These are phyloP conservation scores for Cordyceps cateniannulata DNA, from an alignment of 2,329 filamentous ascomycete genomes.

Conservation along the genomic window DNA sequence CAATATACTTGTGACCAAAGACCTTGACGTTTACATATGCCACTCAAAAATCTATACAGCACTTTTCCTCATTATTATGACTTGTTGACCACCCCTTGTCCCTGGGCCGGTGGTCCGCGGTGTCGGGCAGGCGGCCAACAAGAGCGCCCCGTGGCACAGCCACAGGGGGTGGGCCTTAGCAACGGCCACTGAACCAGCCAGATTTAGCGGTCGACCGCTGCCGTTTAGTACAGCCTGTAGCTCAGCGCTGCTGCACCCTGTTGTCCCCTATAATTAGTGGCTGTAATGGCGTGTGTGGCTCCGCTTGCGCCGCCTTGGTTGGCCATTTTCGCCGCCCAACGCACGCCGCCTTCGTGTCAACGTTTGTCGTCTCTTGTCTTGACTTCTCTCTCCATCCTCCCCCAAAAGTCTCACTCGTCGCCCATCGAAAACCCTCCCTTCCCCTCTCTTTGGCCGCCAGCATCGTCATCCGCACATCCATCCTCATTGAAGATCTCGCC, in stretches of 20 bases:
- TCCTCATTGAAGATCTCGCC: not conserved
- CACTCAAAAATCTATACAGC: not conserved
- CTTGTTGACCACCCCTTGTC: not conserved
- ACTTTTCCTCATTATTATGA: not conserved
- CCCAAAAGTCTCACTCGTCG: not conserved
- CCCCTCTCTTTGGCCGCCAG: not conserved
- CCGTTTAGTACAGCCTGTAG: not conserved
- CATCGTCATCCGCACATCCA: constrained; percentile 6
- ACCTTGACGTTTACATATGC: too few species aligned
- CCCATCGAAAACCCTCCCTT: not conserved
- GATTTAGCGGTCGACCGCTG: not conserved
- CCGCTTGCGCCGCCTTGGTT: constrained; percentile 3
- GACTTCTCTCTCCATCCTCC: not conserved
- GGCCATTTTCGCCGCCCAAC: constrained; percentile 8
- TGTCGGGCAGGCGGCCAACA: not conserved
- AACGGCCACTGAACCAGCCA: not conserved
- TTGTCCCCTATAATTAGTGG: not conserved
- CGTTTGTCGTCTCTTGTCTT: not conserved
- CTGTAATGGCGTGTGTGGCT: not conserved
- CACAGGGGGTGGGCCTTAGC: not conserved
- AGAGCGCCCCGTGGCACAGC: constrained; percentile 1
- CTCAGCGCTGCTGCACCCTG: not conserved
- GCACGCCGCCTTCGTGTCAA: not conserved
- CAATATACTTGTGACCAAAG: too few species aligned
- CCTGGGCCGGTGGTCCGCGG: not conserved